These are phyloP conservation scores for Nicotiana rustica DNA, from an alignment of 305 asterid genomes.

Conservation along the genomic window DNA sequence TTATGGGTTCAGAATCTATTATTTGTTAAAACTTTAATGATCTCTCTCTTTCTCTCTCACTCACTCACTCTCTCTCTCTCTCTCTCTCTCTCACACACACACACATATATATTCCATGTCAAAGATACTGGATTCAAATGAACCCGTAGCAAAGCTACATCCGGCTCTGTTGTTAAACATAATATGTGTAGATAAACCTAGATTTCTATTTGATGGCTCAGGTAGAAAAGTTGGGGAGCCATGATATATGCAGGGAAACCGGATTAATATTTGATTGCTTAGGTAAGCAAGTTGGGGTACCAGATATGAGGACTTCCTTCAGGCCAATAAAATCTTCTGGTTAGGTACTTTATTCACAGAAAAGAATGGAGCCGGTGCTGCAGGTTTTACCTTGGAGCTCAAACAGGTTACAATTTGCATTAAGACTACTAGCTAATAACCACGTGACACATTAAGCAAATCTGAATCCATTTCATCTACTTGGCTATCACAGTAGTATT, in stretches of 20 bases:
- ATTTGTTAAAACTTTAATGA: too few relatives aligned
- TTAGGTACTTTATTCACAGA: background rate
- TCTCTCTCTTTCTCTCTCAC: too few relatives aligned
- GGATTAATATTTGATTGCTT: slow-evolving; percentile 1
- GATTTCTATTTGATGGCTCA: slow-evolving; percentile 6
- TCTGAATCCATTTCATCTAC: background rate
- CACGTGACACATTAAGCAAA: background rate
- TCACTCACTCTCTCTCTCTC: too few relatives aligned
- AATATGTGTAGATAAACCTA: background rate
- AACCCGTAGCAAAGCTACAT: too few relatives aligned
- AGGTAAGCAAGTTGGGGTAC: background rate
- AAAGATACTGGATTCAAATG: too few relatives aligned
- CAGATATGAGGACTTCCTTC: background rate
- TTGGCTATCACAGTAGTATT: background rate
- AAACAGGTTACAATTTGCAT: background rate
- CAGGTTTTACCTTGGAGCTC: slow-evolving; percentile 11
- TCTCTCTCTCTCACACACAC: too few relatives aligned
- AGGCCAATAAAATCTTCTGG: background rate
- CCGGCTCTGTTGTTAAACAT: background rate
- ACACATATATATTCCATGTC: too few relatives aligned
- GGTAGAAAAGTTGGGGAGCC: slow-evolving; percentile 27
- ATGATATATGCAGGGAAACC: background rate
- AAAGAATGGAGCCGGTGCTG: background rate
- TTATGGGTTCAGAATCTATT: too few relatives aligned
- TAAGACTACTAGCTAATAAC: background rate